phyloP scores from a whole-genome alignment of 2,329 filamentous ascomycete genomes.

The Tolypocladium guangdongense region DNA sequence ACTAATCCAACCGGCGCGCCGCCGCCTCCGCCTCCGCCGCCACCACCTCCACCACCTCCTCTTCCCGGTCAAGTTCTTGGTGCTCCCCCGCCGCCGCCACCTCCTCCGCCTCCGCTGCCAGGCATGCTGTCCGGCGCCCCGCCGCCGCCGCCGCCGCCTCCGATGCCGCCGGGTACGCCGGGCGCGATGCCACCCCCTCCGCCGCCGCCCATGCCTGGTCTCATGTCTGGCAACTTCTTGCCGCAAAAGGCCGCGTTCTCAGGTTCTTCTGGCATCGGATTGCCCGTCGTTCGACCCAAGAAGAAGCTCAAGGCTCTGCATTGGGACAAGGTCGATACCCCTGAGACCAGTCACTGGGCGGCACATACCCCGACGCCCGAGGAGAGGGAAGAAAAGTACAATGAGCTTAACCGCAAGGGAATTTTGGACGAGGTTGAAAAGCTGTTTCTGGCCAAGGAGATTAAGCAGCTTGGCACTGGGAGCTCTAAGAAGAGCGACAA shows the following conservation, averaged over 20 bases:
- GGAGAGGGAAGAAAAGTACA: slow-evolving; percentile 90
- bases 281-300: slow-evolving; percentile 81
- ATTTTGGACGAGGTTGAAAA: slow-evolving; percentile 97
- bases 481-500: slow-evolving; percentile 78
- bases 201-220: slow-evolving; percentile 55
- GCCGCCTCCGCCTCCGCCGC: slow-evolving; percentile 26
- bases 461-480: slow-evolving; percentile 69
- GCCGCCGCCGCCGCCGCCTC: slow-evolving; percentile 33
- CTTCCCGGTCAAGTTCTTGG: slow-evolving; percentile 21
- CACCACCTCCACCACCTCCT: slow-evolving; percentile 22
- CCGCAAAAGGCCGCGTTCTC: slow-evolving; percentile 48
- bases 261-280: slow-evolving; percentile 46
- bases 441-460: slow-evolving; percentile 94
- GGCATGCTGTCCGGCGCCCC: slow-evolving; percentile 25
- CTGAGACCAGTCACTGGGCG: slow-evolving; percentile 88
- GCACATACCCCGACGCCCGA: slow-evolving; percentile 74
- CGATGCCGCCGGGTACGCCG: slow-evolving; percentile 15
- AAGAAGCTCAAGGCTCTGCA: slow-evolving; percentile 99
- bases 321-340: slow-evolving; percentile 96
- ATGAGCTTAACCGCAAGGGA: slow-evolving; percentile 84
- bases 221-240: slow-evolving; percentile 67
- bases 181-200: slow-evolving; percentile 37
- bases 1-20: slow-evolving; percentile 26
- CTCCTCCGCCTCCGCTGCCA: slow-evolving; percentile 28
- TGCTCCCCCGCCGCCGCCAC: slow-evolving; percentile 25